Conservation (phyloP, 768 basidiomycete species). For the Amanita pseudoporphyria region DNA sequence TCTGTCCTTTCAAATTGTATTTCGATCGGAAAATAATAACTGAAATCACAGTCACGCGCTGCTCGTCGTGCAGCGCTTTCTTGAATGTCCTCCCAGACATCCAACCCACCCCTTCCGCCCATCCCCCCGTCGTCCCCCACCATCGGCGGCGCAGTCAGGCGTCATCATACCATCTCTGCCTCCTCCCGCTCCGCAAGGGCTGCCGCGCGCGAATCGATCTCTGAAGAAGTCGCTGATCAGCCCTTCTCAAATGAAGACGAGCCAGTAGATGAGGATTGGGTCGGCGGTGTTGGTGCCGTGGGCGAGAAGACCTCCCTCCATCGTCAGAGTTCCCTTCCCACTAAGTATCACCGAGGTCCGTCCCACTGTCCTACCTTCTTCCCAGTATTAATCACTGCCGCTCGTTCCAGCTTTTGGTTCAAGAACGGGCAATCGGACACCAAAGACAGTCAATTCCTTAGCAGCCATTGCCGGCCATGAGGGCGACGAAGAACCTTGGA, state of each 20-base stretch:
- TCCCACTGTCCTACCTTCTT: conserved; percentile 10
- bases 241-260: conserved; percentile 67
- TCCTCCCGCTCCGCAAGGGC: conserved; percentile 57
- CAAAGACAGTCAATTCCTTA: conserved; percentile 72
- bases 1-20: no score
- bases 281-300: conserved; percentile 71
- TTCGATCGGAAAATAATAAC: not conserved
- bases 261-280: conserved; percentile 72
- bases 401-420: conserved; percentile 36
- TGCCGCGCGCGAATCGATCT: conserved; percentile 51
- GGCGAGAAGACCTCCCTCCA: conserved; percentile 77
- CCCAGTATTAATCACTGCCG: conserved; percentile 5
- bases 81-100: conserved; percentile 22
- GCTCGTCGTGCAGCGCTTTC: not conserved
- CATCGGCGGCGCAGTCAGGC: conserved; percentile 44
- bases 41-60: not conserved
- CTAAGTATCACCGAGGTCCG: conserved; percentile 69
- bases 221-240: conserved; percentile 52
- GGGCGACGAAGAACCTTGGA: conserved; percentile 86
- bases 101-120: conserved; percentile 23
- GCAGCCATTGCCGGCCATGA: conserved; percentile 81
- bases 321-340: conserved; percentile 73
- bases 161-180: conserved; percentile 78
- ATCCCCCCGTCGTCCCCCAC: conserved; percentile 32
- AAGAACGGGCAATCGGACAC: conserved; percentile 54